Conservation (phyloP, 2,329 filamentous ascomycete genomes). For the Aspergillus latus region DNA sequence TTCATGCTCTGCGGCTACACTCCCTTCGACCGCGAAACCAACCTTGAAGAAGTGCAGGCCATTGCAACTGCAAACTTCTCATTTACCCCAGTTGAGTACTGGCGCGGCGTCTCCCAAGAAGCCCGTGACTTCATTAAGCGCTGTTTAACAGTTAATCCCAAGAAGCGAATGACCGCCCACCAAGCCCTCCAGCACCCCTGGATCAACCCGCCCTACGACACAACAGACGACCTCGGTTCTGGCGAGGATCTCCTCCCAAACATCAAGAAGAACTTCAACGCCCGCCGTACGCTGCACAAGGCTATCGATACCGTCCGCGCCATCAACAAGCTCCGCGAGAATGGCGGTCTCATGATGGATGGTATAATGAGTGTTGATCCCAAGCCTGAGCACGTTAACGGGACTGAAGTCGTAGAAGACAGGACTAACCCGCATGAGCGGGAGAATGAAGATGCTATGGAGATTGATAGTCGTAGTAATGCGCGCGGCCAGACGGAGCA, state of each 20-base stretch:
- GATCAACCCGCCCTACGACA: conserved; percentile 58
- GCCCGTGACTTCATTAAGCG: conserved; percentile 90
- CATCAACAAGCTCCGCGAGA: conserved; percentile 66
- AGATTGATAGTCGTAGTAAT: conserved; percentile 5
- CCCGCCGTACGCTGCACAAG: conserved; percentile 63
- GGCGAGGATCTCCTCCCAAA: conserved; percentile 61
- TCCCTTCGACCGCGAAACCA: conserved; percentile 93
- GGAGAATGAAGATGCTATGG: not conserved
- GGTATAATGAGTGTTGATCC: conserved; percentile 60
- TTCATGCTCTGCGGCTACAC: conserved; percentile 98
- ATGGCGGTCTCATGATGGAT: conserved; percentile 63
- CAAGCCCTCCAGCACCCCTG: conserved; percentile 66
- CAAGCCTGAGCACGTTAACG: conserved; percentile 47
- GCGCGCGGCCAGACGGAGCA: conserved; percentile 18
- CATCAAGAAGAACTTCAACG: conserved; percentile 71
- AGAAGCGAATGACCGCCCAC: conserved; percentile 85
- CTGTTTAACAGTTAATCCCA: conserved; percentile 88
- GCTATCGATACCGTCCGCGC: conserved; percentile 68
- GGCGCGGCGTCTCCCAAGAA: conserved; percentile 81
- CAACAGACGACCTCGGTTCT: conserved; percentile 30
- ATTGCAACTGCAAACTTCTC: conserved; percentile 95
- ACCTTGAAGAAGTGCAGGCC: conserved; percentile 99
- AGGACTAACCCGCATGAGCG: conserved; percentile 11
- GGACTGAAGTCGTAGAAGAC: conserved; percentile 44
- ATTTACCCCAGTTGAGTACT: conserved; percentile 93